Percentiles rank a stretch among this genome's conserved stretches.
phyloP scores from a whole-genome alignment of 2,329 filamentous ascomycete species.

The Sporothrix brunneoviolacea region DNA sequence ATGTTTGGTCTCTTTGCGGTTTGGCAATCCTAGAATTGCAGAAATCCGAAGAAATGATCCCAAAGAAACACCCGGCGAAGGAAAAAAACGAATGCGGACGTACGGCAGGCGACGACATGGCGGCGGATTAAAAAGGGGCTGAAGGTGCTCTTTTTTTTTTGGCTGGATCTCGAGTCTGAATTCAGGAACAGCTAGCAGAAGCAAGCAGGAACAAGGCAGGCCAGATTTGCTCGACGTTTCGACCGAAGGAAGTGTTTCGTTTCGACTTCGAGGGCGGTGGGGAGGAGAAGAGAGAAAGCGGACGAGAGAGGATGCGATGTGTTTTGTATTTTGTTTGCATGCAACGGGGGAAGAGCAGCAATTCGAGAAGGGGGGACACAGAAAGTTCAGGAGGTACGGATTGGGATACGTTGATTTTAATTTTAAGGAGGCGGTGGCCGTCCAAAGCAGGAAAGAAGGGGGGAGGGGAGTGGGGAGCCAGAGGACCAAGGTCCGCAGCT shows the following conservation, averaged over 20 bases:
- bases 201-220: no score
- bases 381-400: slow-evolving; percentile 11
- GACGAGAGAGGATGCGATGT: slow-evolving; percentile 6
- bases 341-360: no score
- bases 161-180: background rate
- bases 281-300: slow-evolving; percentile 6
- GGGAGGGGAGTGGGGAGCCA: background rate
- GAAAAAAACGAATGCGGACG: slow-evolving; percentile 18
- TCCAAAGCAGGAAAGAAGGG: slow-evolving; percentile 6
- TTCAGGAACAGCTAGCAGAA: background rate
- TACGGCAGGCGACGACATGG: slow-evolving; percentile 30
- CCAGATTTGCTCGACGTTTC: slow-evolving; percentile 12
- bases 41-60: background rate
- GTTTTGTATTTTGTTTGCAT: slow-evolving; percentile 14
- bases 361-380: slow-evolving; percentile 11
- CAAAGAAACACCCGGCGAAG: background rate
- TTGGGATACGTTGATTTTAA: slow-evolving; percentile 19
- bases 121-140: slow-evolving; percentile 13
- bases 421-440: slow-evolving; percentile 21
- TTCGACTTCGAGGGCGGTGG: slow-evolving; percentile 15
- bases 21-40: background rate
- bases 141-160: background rate
- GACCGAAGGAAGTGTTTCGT: slow-evolving; percentile 14
- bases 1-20: background rate
- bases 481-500: background rate